Evolutionary conservation across 306 rosid species (phyloP).

Genomic region (Lagenaria siceraria): DNA sequence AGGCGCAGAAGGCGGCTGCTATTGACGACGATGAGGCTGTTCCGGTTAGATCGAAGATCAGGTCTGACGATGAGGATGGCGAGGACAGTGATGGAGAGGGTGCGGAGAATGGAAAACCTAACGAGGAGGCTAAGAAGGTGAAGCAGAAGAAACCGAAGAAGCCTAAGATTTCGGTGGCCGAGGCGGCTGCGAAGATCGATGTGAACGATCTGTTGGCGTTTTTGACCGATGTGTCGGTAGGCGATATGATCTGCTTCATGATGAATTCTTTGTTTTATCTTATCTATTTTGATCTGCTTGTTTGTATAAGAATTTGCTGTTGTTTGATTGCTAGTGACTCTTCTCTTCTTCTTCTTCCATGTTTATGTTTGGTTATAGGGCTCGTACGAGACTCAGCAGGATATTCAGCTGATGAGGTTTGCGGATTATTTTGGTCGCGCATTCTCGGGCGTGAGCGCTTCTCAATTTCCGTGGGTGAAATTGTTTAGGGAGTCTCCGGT

Average conservation of each 20-base stretch:
- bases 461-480: constrained; percentile 96
- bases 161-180: constrained; percentile 75
- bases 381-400: constrained; percentile 51
- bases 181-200: constrained; percentile 81
- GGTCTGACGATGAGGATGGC: constrained; percentile 37
- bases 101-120: constrained; percentile 36
- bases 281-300: constrained; percentile 34
- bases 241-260: constrained; percentile 9
- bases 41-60: constrained; percentile 50
- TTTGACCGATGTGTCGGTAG: constrained; percentile 56
- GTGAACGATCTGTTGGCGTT: constrained; percentile 43
- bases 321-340: neutral
- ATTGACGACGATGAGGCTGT: constrained; percentile 14
- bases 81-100: constrained; percentile 39
- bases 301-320: constrained; percentile 5
- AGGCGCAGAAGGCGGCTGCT: constrained; percentile 40
- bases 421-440: constrained; percentile 85
- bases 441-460: constrained; percentile 54
- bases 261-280: constrained; percentile 7
- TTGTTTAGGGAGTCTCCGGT: constrained; percentile 65
- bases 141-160: constrained; percentile 81
- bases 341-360: neutral
- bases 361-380: constrained; percentile 21
- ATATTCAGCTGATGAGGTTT: constrained; percentile 70
- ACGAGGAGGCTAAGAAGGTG: constrained; percentile 56